Evolutionary conservation across 495 filamentous ascomycete genomes (phyloP).

Genomic region (Penicillium arizonense): DNA sequence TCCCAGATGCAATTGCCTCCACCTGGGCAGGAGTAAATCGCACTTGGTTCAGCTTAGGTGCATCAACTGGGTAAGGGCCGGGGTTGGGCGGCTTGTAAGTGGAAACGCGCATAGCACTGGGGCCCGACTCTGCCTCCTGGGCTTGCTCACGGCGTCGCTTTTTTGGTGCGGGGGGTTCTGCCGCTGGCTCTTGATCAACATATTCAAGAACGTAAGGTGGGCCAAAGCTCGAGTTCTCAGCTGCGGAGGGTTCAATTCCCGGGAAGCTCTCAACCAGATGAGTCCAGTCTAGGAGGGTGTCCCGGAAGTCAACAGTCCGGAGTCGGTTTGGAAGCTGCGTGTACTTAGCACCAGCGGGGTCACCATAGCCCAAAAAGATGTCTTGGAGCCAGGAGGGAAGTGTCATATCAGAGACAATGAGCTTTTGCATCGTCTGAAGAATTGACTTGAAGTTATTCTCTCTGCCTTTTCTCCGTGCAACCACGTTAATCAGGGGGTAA

Average conservation of each 20-base stretch:
- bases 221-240: conserved; percentile 69
- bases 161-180: conserved; percentile 59
- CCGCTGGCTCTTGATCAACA: conserved; percentile 44
- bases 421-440: conserved; percentile 82
- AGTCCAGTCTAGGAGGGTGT: conserved; percentile 94
- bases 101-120: conserved; percentile 74
- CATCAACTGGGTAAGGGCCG: conserved; percentile 88
- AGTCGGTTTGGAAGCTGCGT: conserved; percentile 77
- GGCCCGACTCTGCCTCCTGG: conserved; percentile 56
- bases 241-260: conserved; percentile 73
- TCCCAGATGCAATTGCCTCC: conserved; percentile 90
- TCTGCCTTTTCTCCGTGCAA: conserved; percentile 78
- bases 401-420: conserved; percentile 81
- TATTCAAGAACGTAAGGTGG: conserved; percentile 84
- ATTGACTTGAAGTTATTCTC: conserved; percentile 99
- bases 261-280: conserved; percentile 88
- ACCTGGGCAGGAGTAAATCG: conserved; percentile 90
- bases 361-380: conserved; percentile 94
- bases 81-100: conserved; percentile 90
- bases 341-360: conserved; percentile 84
- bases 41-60: conserved; percentile 76
- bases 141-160: conserved; percentile 77
- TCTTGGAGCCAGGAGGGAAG: conserved; percentile 93
- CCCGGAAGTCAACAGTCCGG: conserved; percentile 78
- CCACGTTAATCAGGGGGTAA: conserved; percentile 82